Evolutionary conservation across 1,139 yeast species (phyloP), one percentile per base, ranked within the genome.

Genomic region (Eremothecium gossypii): DNA sequence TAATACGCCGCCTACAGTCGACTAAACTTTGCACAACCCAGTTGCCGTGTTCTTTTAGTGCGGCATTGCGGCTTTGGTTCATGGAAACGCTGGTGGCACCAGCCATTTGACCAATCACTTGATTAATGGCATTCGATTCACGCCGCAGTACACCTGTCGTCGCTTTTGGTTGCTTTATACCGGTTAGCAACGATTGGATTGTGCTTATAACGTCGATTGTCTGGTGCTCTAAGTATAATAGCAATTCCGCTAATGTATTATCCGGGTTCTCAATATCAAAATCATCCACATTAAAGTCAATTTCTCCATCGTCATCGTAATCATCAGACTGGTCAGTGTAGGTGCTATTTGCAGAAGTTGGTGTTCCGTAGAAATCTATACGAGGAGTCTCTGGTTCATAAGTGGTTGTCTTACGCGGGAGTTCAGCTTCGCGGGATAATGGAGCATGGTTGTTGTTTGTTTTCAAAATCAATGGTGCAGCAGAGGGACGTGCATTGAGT

Each of bases 141-240:
- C 69, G 71, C 47, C 91, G 73, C 49, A 91, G 70, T 44, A 78
- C 81, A 7, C 86, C 87, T 52, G 83, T 76, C 0, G 85, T 82
- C 2, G 86, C 79, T 52, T 82, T 80, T 10, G 86, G 85, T 52
- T 77, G 76, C 63, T 82, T 81, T 52, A 83, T 83, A 1, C 89
- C 79, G 3, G 79, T 74, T 48, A 91, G 71, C 47, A 91, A 70
- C 17, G 83, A 76, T 58, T 89, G 96, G 52, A 89, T 89, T 0
- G 96, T 83, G 27, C 87, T 77, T 44, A 91, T 91, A 1, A 91
- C 96, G 54, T 83, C 84, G 29, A 84, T 91, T 0, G 97, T 89
- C 65, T 89, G 96, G 62, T 86, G 95, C 60, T 91, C 98, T 56
- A 91, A 71, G 61, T 86, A 91, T 38, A 81, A 73, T 53, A 87